Evolutionary conservation across 2,329 filamentous ascomycete genomes (phyloP).

Genomic region (Atkinsonella hypoxylon): DNA sequence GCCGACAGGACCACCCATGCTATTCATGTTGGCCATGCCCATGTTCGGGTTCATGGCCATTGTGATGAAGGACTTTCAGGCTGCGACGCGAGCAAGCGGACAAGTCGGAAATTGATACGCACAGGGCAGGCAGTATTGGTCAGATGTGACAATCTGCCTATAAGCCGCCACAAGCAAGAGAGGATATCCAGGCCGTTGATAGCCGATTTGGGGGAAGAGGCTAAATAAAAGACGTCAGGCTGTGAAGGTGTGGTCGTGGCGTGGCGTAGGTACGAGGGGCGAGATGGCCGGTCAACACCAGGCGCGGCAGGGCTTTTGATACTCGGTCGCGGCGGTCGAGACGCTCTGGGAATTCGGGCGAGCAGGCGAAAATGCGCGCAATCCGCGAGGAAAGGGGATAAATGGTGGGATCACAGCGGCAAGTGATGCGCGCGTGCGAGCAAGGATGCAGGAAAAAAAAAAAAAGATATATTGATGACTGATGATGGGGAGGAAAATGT

Average conservation of each 20-base stretch:
- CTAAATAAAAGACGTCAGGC: conserved; percentile 13
- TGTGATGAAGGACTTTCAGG: conserved; percentile 7
- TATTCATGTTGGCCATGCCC: conserved; percentile 57
- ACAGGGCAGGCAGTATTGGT: conserved; percentile 10
- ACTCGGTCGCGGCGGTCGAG: conserved; percentile 7
- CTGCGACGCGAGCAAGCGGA: conserved; percentile 7
- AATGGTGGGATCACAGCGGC: not conserved
- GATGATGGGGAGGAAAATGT: conserved; percentile 7
- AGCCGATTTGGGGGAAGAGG: conserved; percentile 14
- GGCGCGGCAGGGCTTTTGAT: conserved; percentile 7
- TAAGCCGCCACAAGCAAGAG: not conserved
- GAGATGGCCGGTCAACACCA: conserved; percentile 6
- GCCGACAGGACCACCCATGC: conserved; percentile 56
- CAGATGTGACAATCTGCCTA: conserved; percentile 6
- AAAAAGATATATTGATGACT: conserved; percentile 7
- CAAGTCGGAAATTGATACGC: conserved; percentile 7
- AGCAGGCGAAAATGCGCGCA: conserved; percentile 6
- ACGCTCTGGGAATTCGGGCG: conserved; percentile 3
- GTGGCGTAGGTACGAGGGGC: conserved; percentile 14
- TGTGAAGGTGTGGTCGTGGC: conserved; percentile 20
- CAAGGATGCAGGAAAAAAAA: not conserved
- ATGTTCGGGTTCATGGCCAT: conserved; percentile 46
- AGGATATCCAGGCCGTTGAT: conserved; percentile 15
- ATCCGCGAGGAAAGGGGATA: not conserved
- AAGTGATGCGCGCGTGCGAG: conserved; percentile 2